These are phyloP conservation scores for Starmerella ratchasimensis DNA, from an alignment of 805 yeast genomes.

Conservation along the genomic window DNA sequence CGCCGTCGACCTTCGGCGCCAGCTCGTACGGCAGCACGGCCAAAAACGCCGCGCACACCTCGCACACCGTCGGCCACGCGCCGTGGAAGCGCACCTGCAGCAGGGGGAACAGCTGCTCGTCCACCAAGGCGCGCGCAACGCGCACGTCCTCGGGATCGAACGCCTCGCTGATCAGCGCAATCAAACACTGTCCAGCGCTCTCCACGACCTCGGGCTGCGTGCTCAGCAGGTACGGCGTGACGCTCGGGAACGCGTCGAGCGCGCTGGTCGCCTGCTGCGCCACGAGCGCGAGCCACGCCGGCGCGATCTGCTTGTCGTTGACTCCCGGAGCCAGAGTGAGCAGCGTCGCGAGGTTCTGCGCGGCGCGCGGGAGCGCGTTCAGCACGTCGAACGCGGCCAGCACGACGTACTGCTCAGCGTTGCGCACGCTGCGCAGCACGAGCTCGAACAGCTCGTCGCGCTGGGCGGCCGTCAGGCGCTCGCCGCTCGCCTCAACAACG, in stretches of 20 bases:
- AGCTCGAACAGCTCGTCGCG: constrained; percentile 64
- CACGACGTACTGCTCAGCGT: constrained; percentile 75
- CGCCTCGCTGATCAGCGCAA: constrained; percentile 58
- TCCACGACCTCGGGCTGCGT: constrained; percentile 49
- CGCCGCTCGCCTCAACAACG: constrained; percentile 40
- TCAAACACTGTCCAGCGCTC: constrained; percentile 77
- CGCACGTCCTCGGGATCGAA: constrained; percentile 30
- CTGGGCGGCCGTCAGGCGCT: constrained; percentile 57
- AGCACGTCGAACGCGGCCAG: constrained; percentile 72
- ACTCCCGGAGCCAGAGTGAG: constrained; percentile 68
- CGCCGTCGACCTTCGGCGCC: constrained; percentile 44
- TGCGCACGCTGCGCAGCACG: constrained; percentile 59
- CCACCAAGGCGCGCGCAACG: constrained; percentile 34
- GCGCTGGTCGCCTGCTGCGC: constrained; percentile 53
- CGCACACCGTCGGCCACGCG: constrained; percentile 62
- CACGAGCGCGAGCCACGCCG: constrained; percentile 89
- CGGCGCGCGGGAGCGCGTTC: constrained; percentile 48
- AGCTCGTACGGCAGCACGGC: constrained; percentile 45
- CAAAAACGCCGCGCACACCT: constrained; percentile 49
- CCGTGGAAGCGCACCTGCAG: constrained; percentile 61
- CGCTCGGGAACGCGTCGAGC: constrained; percentile 41
- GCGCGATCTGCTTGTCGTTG: constrained; percentile 74
- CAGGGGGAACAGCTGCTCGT: constrained; percentile 41
- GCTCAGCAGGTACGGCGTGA: constrained; percentile 44
- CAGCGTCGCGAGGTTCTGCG: constrained; percentile 41